Base-by-base conservation (phyloP, 345 rosid species). In the Arabidopsis arenosa region DNA sequence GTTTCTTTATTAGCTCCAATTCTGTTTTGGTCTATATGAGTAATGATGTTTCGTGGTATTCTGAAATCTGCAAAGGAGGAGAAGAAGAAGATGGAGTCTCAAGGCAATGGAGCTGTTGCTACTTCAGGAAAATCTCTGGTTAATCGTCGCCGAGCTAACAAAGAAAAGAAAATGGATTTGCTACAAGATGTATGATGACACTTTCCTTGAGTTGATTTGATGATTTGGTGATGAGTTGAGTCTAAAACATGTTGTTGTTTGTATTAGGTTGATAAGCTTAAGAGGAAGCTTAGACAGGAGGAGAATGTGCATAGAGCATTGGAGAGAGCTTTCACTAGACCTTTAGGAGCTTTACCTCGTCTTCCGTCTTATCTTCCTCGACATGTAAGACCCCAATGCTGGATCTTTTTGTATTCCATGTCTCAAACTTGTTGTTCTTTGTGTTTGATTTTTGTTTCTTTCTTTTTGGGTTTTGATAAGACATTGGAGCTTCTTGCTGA, bases 221-320 rank as follows among this genome's bases (percentile, higher is more conserved):
- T 74, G 48, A 11, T 36, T 60, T 11, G 7, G 21, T 39, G 30
- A 32, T 32, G 30, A 36, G 3, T 59, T 53, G 37, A n/a, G 26
- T 39, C 39, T 63, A 2, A 40, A 7, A 1, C 0, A 7, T 35
- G 58, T 12, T 70, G 39, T 28, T 69, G 48, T 18, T 7, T 74
- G 36, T 35, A 54, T 64, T 81, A 95, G 99, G 98, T 95, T 73
- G 98, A 95, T 86, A 85, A 88, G 80, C 90, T 95, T 7, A 95
- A 87, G 85, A 93, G 82, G 90, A 93, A 88, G 89, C 96, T 95
- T 9, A 88, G 89, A 79, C 93, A 88, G 36, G 98, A 95, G 67
- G 97, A 95, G 92, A 93, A 95, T 84, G 93, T 95, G 59, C 99
- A 93, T 72, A 87, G 93, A 87, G 97, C 98, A 68, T 66, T 95